phyloP scores from a whole-genome alignment of 495 filamentous ascomycete genomes.

The Daldinia bambusicola region DNA sequence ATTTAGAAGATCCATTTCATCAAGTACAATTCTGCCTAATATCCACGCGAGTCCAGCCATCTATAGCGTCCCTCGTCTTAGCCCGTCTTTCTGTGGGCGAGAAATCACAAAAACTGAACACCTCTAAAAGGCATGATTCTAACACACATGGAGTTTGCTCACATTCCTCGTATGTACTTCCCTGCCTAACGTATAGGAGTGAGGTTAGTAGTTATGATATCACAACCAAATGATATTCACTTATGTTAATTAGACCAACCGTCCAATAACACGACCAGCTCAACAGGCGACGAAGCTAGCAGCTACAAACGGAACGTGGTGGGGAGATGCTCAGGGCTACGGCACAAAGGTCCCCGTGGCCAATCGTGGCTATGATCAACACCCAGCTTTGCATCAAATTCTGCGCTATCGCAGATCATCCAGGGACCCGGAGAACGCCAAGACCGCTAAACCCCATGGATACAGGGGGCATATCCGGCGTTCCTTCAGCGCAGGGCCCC shows the following conservation, averaged over 20 bases:
- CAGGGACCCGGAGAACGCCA: constrained; percentile 19
- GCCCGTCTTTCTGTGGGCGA: background rate
- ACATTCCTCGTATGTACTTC: too few relatives aligned
- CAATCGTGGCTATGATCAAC: constrained; percentile 9
- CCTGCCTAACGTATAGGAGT: background rate
- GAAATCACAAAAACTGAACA: background rate
- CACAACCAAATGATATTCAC: too few relatives aligned
- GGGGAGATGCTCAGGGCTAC: background rate
- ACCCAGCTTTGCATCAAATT: background rate
- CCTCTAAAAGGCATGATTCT: too few relatives aligned
- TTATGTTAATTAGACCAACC: too few relatives aligned
- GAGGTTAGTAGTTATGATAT: background rate
- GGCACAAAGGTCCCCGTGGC: background rate
- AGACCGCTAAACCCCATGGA: background rate
- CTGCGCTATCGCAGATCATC: constrained; percentile 12
- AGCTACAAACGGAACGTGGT: background rate
- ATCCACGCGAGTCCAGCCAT: background rate
- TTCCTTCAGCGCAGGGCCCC: background rate
- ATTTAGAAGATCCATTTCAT: background rate
- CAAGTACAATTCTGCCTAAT: constrained; percentile 12
- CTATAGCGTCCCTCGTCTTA: background rate
- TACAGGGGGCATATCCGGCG: background rate
- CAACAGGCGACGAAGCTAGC: background rate
- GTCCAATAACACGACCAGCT: background rate
- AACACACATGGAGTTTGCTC: too few relatives aligned